Evolutionary conservation across 257 asterid genomes (phyloP), one percentile per base, ranked within the genome.

Genomic region (Fraxinus excelsior): DNA sequence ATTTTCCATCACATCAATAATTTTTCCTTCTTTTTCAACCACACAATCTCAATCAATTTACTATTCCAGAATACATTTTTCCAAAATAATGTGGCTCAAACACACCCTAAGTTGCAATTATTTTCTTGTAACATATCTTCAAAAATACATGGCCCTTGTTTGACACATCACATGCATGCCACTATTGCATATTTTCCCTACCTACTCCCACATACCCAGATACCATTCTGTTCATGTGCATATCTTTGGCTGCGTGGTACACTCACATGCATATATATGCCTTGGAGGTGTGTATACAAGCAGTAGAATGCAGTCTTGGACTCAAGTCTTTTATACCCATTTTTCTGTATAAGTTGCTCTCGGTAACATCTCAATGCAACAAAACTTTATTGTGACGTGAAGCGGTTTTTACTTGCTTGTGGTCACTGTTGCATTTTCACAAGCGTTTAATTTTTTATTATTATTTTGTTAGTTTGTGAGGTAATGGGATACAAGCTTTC

Each of bases 31-130:
- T n/a, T n/a, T n/a, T n/a, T n/a, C n/a, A n/a, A n/a, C n/a, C n/a
- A n/a, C n/a, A n/a, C n/a, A n/a, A n/a, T n/a, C n/a, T n/a, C n/a
- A n/a, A n/a, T n/a, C n/a, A n/a, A n/a, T n/a, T n/a, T n/a, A n/a
- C n/a, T n/a, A n/a, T n/a, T n/a, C n/a, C n/a, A n/a, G n/a, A n/a
- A n/a, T n/a, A n/a, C n/a, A n/a, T n/a, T n/a, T n/a, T n/a, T n/a
- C n/a, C n/a, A n/a, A n/a, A n/a, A n/a, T n/a, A n/a, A n/a, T n/a
- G n/a, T n/a, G n/a, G n/a, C n/a, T n/a, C n/a, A n/a, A n/a, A n/a
- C n/a, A n/a, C n/a, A n/a, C n/a, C n/a, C 73, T 31, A 37, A 31
- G 78, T 62, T 26, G 53, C 56, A 49, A 10, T 58, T 31, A 46
- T 7, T 46, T 42, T 68, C 53, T 31, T 25, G 28, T n/a, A 68